These are phyloP conservation scores for Cardamine chenopodiifolia DNA, from an alignment of 345 rosid genomes.

Conservation along the genomic window DNA sequence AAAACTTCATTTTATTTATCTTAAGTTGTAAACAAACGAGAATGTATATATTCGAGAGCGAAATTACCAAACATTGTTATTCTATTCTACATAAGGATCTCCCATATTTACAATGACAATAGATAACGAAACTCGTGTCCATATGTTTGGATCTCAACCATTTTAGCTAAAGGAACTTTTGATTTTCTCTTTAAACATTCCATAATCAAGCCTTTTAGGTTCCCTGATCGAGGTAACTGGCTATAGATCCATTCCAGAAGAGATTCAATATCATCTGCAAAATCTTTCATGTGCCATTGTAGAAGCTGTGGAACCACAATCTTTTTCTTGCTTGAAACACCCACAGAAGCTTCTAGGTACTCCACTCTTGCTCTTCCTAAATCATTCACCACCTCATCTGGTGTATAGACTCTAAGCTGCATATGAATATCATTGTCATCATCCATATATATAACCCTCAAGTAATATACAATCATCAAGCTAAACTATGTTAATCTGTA, in stretches of 20 bases:
- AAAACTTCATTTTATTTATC: neutral
- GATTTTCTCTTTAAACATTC: slow-evolving; percentile 63
- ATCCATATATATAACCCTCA: neutral
- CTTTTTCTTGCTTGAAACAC: slow-evolving; percentile 79
- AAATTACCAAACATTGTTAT: neutral
- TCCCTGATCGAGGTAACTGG: slow-evolving; percentile 70
- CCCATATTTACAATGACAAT: slow-evolving; percentile 48
- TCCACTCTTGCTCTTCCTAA: slow-evolving; percentile 75
- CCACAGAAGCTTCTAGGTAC: slow-evolving; percentile 78
- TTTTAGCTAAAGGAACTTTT: slow-evolving; percentile 53
- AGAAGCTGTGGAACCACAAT: slow-evolving; percentile 78
- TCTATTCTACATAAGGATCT: neutral
- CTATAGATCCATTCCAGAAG: slow-evolving; percentile 89
- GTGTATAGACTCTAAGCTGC: slow-evolving; percentile 81
- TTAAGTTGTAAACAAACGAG: neutral
- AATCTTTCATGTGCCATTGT: slow-evolving; percentile 90
- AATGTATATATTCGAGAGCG: slow-evolving; percentile 6
- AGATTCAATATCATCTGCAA: slow-evolving; percentile 80
- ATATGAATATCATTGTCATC: slow-evolving; percentile 3
- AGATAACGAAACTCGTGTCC: slow-evolving; percentile 76
- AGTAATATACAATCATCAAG: neutral
- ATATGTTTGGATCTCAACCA: slow-evolving; percentile 76
- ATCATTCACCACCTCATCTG: slow-evolving; percentile 71
- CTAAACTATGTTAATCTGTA: neutral
- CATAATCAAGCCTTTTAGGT: slow-evolving; percentile 66